These are phyloP conservation scores for Pyrrhoderma lamaoense DNA, from an alignment of 1,284 basidiomycete species.

Conservation along the genomic window DNA sequence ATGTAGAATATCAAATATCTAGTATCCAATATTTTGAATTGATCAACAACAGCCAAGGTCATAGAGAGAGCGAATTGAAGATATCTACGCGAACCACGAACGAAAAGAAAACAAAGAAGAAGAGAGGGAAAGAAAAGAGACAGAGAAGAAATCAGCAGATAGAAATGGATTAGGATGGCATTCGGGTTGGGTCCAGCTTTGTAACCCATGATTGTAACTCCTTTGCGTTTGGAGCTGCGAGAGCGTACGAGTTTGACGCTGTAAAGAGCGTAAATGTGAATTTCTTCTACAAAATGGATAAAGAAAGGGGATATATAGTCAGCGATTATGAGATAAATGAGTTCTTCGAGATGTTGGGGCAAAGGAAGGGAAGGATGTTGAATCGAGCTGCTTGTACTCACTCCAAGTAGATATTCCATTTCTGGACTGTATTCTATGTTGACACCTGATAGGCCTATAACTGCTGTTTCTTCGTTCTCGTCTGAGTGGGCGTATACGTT, in stretches of 20 bases:
- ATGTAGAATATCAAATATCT: no score
- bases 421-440: conserved; percentile 83
- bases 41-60: no score
- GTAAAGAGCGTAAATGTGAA: conserved; percentile 86
- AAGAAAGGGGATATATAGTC: conserved; percentile 7
- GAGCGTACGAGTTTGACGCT: conserved; percentile 81
- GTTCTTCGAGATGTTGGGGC: neutral
- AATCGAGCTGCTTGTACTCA: conserved; percentile 34
- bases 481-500: conserved; percentile 78
- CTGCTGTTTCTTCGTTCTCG: conserved; percentile 76
- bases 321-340: neutral
- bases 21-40: no score
- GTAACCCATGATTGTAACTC: conserved; percentile 79
- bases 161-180: conserved; percentile 21
- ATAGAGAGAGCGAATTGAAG: no score
- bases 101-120: no score
- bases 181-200: conserved; percentile 73
- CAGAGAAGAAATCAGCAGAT: no score
- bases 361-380: conserved; percentile 14
- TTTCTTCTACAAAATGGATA: conserved; percentile 48
- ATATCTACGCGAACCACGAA: no score
- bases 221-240: conserved; percentile 72
- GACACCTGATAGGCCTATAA: conserved; percentile 81
- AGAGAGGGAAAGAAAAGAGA: no score
- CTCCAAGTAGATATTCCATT: conserved; percentile 81